Percentiles rank a stretch among this genome's conserved stretches.
These are phyloP conservation scores for Neofusicoccum parvum DNA, from an alignment of 2,329 filamentous ascomycete species.

Conservation along the genomic window DNA sequence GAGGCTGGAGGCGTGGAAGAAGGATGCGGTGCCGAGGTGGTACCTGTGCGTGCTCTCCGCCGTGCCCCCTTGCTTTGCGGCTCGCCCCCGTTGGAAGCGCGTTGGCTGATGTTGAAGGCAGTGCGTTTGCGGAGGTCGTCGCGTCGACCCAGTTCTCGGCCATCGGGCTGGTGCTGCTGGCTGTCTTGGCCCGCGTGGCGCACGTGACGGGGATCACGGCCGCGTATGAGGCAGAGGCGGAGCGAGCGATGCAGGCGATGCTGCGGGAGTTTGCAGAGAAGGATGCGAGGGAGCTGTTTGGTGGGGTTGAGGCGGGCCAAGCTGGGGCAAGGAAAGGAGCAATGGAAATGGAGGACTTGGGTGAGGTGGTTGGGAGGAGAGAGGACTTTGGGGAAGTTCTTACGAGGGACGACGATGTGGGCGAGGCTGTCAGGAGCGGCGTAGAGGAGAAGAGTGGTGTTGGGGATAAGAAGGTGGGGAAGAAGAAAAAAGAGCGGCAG, in stretches of 20 bases:
- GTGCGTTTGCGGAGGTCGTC: conserved; percentile 48
- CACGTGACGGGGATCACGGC: conserved; percentile 44
- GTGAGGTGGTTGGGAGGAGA: neutral
- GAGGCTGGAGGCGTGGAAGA: conserved; percentile 17
- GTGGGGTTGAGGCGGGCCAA: neutral
- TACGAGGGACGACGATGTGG: neutral
- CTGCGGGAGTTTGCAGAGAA: conserved; percentile 30
- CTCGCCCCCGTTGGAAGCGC: too few species aligned
- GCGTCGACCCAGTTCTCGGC: conserved; percentile 49
- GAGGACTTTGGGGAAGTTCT: conserved; percentile 1
- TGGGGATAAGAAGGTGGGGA: neutral
- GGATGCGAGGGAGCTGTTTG: conserved; percentile 7
- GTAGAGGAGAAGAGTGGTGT: neutral
- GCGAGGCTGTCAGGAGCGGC: neutral
- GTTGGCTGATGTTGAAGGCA: conserved; percentile 25
- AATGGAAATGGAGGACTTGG: neutral
- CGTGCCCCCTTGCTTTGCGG: neutral
- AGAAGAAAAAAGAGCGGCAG: neutral
- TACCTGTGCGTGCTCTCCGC: conserved; percentile 34
- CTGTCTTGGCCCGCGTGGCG: conserved; percentile 44
- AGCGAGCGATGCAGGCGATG: conserved; percentile 45
- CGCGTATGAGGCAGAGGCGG: conserved; percentile 45
- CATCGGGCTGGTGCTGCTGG: conserved; percentile 49
- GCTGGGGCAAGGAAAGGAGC: neutral
- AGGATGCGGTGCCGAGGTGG: conserved; percentile 35